phyloP scores from a whole-genome alignment of 495 filamentous ascomycete species.

The Penicillium lagena region DNA sequence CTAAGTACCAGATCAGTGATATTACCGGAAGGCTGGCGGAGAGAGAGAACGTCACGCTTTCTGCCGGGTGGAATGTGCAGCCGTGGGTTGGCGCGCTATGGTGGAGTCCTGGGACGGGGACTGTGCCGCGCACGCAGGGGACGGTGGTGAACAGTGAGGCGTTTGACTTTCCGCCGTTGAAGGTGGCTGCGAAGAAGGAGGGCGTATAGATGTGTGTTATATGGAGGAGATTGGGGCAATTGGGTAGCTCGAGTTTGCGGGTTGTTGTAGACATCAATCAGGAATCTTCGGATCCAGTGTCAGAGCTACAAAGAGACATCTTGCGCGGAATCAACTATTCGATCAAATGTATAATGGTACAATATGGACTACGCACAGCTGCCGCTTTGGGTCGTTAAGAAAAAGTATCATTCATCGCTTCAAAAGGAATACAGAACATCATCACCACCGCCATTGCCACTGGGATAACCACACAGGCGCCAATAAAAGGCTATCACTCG shows the following conservation, averaged over 20 bases:
- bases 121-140: conserved; percentile 56
- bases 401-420: too few relatives aligned
- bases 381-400: too few relatives aligned
- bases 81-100: conserved; percentile 88
- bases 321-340: too few relatives aligned
- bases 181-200: conserved; percentile 26
- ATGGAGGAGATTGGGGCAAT: background rate
- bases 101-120: conserved; percentile 57
- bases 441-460: too few relatives aligned
- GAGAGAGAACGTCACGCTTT: conserved; percentile 64
- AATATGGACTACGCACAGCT: too few relatives aligned
- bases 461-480: too few relatives aligned
- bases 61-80: conserved; percentile 91
- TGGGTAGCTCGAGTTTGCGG: background rate
- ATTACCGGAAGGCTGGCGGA: conserved; percentile 68
- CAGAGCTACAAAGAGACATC: too few relatives aligned
- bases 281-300: too few relatives aligned
- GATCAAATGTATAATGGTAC: too few relatives aligned
- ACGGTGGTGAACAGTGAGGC: conserved; percentile 54
- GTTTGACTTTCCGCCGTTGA: conserved; percentile 72
- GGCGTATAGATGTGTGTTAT: conserved; percentile 4
- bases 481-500: too few relatives aligned
- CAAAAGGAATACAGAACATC: too few relatives aligned
- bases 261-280: too few relatives aligned
- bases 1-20: conserved; percentile 93